These are phyloP conservation scores for Acanthamoeba comandoni DNA, from an alignment of 208 protist genomes.

Conservation along the genomic window DNA sequence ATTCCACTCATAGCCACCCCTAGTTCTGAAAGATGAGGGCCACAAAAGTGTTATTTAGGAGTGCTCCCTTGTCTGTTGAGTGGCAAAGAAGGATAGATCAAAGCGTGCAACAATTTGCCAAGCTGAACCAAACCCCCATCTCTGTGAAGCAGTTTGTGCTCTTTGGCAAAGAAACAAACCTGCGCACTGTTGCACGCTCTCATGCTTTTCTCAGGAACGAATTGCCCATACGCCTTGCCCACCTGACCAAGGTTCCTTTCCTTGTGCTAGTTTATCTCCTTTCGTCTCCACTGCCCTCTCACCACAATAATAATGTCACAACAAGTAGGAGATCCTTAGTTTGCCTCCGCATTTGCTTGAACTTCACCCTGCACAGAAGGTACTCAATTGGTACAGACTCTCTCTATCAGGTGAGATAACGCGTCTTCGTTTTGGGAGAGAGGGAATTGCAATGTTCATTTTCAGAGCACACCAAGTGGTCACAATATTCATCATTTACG, in stretches of 20 bases:
- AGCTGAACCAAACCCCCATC: conserved; percentile 38
- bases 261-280: no score
- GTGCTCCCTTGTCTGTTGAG: neutral
- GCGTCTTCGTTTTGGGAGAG: no score
- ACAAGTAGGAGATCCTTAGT: conserved; percentile 26
- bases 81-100: conserved; percentile 53
- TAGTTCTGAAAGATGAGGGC: no score
- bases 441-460: no score
- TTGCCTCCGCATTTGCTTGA: conserved; percentile 20
- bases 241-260: conserved; percentile 43
- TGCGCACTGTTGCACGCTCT: conserved; percentile 39
- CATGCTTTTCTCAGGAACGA: conserved; percentile 50
- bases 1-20: no score
- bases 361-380: conserved; percentile 44
- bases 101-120: conserved; percentile 20
- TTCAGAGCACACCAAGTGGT: no score
- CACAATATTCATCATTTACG: no score
- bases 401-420: conserved; percentile 56
- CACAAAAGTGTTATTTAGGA: no score
- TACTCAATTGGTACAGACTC: conserved; percentile 68
- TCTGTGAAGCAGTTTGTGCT: conserved; percentile 56
- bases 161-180: conserved; percentile 43
- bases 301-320: no score
- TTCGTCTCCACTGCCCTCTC: no score
- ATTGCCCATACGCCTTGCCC: conserved; percentile 49